phyloP scores from a whole-genome alignment of 805 yeast genomes.

The Barnettozyma californica region DNA sequence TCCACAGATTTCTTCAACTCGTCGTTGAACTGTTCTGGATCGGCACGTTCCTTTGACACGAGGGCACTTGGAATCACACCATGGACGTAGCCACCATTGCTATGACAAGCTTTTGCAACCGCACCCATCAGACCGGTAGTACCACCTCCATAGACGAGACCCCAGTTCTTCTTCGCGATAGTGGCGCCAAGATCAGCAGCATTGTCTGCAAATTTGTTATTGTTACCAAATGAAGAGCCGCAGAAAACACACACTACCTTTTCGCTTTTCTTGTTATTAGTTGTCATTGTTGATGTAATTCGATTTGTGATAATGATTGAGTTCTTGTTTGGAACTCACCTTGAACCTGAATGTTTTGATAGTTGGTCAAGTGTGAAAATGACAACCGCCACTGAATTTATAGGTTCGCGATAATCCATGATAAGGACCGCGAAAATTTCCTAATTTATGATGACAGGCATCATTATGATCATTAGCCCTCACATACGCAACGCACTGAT shows the following conservation, averaged over 20 bases:
- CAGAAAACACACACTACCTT: constrained; percentile 73
- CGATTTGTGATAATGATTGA: neutral
- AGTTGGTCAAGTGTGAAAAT: neutral
- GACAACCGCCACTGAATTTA: neutral
- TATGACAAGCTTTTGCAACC: constrained; percentile 51
- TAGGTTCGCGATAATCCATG: neutral
- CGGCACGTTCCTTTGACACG: constrained; percentile 63
- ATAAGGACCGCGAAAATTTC: neutral
- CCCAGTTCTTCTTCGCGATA: constrained; percentile 58
- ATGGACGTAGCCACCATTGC: constrained; percentile 61
- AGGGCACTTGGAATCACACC: constrained; percentile 86
- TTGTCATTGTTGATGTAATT: neutral
- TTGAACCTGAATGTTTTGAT: neutral
- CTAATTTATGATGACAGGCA: neutral
- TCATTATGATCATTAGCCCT: too few species aligned
- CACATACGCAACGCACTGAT: neutral
- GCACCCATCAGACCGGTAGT: constrained; percentile 81
- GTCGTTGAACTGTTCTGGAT: constrained; percentile 41
- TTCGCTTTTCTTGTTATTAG: neutral
- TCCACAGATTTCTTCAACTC: constrained; percentile 48
- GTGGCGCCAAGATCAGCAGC: constrained; percentile 58
- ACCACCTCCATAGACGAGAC: constrained; percentile 87
- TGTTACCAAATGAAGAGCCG: constrained; percentile 73
- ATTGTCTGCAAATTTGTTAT: constrained; percentile 40
- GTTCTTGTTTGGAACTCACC: neutral